Evolutionary conservation across 2,329 filamentous ascomycete genomes (phyloP).

Genomic region (Diaporthe eres): DNA sequence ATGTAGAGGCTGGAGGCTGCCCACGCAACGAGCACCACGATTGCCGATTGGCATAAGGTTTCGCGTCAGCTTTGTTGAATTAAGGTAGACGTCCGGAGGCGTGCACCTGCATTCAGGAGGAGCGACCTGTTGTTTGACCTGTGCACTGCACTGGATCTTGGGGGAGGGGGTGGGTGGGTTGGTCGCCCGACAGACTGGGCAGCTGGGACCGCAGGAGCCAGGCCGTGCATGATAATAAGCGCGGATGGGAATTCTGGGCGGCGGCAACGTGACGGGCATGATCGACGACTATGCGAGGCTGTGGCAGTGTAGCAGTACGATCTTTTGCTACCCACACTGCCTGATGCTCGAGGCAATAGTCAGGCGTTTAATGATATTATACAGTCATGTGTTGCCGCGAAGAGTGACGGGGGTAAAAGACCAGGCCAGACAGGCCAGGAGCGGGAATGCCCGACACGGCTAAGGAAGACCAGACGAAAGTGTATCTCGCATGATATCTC

Average conservation of each 20-base stretch:
- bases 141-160: constrained; percentile 2
- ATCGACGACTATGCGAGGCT: constrained; percentile 26
- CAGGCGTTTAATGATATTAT: neutral
- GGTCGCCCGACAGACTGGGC: neutral
- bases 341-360: neutral
- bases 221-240: neutral
- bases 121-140: neutral
- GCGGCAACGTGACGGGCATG: constrained; percentile 6
- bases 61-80: neutral
- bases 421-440: neutral
- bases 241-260: neutral
- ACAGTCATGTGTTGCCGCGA: neutral
- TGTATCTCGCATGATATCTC: constrained; percentile 33
- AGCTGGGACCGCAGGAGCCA: neutral
- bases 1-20: neutral
- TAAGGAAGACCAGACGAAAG: constrained; percentile 30
- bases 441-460: constrained; percentile 15
- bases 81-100: constrained; percentile 20
- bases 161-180: neutral
- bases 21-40: neutral
- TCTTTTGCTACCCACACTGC: constrained; percentile 2
- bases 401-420: neutral
- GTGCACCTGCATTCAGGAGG: neutral
- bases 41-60: constrained; percentile 1
- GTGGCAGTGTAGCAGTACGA: constrained; percentile 7